Conservation (phyloP, 371 early-diverging fungal genomes). For the Mucor plumbeus region DNA sequence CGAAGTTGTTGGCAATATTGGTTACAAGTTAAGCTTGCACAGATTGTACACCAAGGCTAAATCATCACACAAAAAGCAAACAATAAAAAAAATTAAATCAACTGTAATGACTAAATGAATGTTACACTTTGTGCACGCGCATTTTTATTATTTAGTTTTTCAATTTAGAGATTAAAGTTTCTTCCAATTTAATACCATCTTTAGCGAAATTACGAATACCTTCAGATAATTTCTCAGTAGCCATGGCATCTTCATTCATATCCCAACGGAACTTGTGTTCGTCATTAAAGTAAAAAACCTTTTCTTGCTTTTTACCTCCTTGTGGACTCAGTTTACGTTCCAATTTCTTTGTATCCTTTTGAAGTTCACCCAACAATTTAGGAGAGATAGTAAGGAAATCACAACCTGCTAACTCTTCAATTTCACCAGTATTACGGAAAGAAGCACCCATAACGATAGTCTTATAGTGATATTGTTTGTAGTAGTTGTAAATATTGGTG, state of each 20-base stretch:
- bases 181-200: slow-evolving; percentile 86
- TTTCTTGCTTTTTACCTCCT: slow-evolving; percentile 57
- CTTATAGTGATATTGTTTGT: slow-evolving; percentile 93
- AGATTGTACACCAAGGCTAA: too few relatives aligned
- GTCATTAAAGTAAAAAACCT: slow-evolving; percentile 71
- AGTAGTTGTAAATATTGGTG: slow-evolving; percentile 95
- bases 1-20: too few relatives aligned
- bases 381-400: slow-evolving; percentile 97
- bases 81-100: too few relatives aligned
- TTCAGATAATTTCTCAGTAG: slow-evolving; percentile 95
- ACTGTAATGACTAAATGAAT: too few relatives aligned
- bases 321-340: slow-evolving; percentile 74
- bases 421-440: slow-evolving; percentile 96
- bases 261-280: slow-evolving; percentile 94
- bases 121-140: too few relatives aligned
- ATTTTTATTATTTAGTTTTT: neutral
- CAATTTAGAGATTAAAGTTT: slow-evolving; percentile 59
- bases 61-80: too few relatives aligned
- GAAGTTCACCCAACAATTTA: slow-evolving; percentile 78
- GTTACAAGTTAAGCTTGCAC: too few relatives aligned
- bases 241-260: slow-evolving; percentile 96
- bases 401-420: slow-evolving; percentile 94
- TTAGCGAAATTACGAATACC: slow-evolving; percentile 95
- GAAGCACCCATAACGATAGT: slow-evolving; percentile 99
- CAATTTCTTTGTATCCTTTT: slow-evolving; percentile 63